phyloP scores from a whole-genome alignment of 345 rosid genomes.

The Boechera retrofracta region DNA sequence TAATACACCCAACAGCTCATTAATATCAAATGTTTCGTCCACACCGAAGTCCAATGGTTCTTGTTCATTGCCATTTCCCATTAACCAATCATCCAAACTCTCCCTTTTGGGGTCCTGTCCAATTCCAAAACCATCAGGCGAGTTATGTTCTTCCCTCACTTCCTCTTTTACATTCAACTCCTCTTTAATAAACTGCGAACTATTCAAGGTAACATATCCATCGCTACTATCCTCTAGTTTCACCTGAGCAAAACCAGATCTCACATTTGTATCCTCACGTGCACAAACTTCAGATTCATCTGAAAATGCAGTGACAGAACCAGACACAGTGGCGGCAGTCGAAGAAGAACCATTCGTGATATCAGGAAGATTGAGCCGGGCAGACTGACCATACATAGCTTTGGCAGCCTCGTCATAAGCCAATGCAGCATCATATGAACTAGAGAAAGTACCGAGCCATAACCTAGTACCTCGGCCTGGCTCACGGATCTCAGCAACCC shows the following conservation, averaged over 20 bases:
- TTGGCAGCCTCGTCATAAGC: slow-evolving; percentile 87
- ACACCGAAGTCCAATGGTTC: slow-evolving; percentile 31
- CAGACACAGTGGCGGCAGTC: slow-evolving; percentile 35
- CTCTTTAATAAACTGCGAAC: slow-evolving; percentile 22
- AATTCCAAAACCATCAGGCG: slow-evolving; percentile 14
- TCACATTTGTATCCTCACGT: slow-evolving; percentile 31
- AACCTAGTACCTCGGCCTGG: slow-evolving; percentile 67
- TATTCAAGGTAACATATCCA: slow-evolving; percentile 24
- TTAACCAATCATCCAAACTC: slow-evolving; percentile 1
- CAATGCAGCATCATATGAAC: slow-evolving; percentile 72
- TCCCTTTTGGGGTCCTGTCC: slow-evolving; percentile 29
- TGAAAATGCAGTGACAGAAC: slow-evolving; percentile 44
- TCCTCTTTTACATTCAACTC: slow-evolving; percentile 28
- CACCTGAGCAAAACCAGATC: slow-evolving; percentile 17
- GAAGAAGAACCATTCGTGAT: slow-evolving; percentile 27
- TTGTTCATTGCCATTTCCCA: slow-evolving; percentile 24
- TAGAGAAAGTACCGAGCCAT: slow-evolving; percentile 88
- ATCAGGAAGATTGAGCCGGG: slow-evolving; percentile 64
- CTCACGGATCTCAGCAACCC: slow-evolving; percentile 94
- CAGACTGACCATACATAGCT: slow-evolving; percentile 67
- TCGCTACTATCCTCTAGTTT: slow-evolving; percentile 38
- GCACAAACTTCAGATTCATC: slow-evolving; percentile 55
- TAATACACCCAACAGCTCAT: slow-evolving; percentile 55
- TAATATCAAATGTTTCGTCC: slow-evolving; percentile 65
- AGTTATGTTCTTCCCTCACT: neutral